Evolutionary conservation across 257 asterid species (phyloP).

Genomic region (Coffea eugenioides): DNA sequence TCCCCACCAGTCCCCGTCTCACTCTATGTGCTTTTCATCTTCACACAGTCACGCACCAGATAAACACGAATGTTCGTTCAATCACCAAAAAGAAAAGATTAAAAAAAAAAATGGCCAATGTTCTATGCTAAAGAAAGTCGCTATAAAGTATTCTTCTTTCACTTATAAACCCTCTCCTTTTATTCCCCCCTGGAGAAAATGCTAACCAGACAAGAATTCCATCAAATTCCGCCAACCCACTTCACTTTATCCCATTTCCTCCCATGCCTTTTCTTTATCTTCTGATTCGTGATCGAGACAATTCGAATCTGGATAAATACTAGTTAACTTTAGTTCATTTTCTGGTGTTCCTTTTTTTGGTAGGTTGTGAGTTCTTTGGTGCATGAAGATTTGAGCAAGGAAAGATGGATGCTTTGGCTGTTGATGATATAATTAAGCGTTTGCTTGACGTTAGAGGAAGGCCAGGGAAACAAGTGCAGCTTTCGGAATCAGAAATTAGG

Average conservation of each 20-base stretch:
- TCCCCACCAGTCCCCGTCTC: neutral
- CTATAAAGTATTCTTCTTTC: neutral
- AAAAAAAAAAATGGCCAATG: neutral
- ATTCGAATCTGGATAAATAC: neutral
- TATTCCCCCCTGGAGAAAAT: neutral
- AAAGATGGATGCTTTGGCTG: conserved; percentile 53
- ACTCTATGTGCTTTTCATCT: neutral
- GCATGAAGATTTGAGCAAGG: conserved; percentile 13
- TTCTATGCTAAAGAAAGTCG: neutral
- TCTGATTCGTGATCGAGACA: conserved; percentile 1
- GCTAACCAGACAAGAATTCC: neutral
- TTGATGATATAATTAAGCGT: conserved; percentile 66
- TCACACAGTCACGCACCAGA: conserved; percentile 11
- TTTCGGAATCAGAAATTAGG: conserved; percentile 79
- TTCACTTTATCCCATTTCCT: conserved; percentile 23
- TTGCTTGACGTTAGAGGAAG: conserved; percentile 72
- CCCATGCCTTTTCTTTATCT: neutral
- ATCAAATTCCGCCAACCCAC: conserved; percentile 15
- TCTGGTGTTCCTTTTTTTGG: neutral
- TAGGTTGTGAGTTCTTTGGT: conserved; percentile 1
- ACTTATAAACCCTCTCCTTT: conserved; percentile 2
- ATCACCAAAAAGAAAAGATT: neutral
- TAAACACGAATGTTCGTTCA: conserved; percentile 17
- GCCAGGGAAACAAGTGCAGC: conserved; percentile 88
- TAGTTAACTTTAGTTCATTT: neutral